Percentiles rank a stretch among this genome's conserved stretches.
Conservation (phyloP, 371 early-diverging fungal genomes). For the Mortierella sp. region DNA sequence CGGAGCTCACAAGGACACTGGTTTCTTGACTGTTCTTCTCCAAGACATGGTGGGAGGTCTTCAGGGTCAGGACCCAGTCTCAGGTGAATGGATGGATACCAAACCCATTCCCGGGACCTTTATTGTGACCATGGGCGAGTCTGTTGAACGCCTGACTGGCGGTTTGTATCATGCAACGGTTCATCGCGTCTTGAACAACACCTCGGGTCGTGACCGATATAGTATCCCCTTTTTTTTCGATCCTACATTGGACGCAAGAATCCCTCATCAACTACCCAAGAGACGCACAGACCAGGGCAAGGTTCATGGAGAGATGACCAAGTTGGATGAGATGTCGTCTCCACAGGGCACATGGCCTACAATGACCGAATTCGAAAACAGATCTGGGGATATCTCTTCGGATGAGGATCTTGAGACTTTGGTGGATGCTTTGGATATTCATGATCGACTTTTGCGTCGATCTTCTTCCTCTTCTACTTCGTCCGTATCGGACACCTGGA, state of each 20-base stretch:
- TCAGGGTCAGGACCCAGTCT: constrained; percentile 62
- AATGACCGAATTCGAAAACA: no score
- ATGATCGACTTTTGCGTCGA: background rate
- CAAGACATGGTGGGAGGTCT: constrained; percentile 68
- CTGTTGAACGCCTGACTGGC: constrained; percentile 63
- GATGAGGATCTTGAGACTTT: background rate
- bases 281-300: no score
- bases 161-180: constrained; percentile 61
- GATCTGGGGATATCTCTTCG: no score
- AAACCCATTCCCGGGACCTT: constrained; percentile 62
- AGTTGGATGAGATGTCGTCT: no score
- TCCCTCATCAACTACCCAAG: constrained; percentile 23
- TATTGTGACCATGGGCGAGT: constrained; percentile 68
- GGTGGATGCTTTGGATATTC: constrained; percentile 3
- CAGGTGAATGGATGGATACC: constrained; percentile 66
- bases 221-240: constrained; percentile 58
- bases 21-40: constrained; percentile 62
- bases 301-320: no score
- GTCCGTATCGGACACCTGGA: background rate
- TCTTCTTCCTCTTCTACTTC: background rate
- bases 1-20: constrained; percentile 23
- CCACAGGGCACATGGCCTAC: no score
- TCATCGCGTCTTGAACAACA: constrained; percentile 62
- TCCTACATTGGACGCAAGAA: constrained; percentile 45
- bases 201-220: constrained; percentile 52